These are phyloP conservation scores for Thraustotheca clavata DNA, from an alignment of 352 stramenopile genomes.

Conservation along the genomic window DNA sequence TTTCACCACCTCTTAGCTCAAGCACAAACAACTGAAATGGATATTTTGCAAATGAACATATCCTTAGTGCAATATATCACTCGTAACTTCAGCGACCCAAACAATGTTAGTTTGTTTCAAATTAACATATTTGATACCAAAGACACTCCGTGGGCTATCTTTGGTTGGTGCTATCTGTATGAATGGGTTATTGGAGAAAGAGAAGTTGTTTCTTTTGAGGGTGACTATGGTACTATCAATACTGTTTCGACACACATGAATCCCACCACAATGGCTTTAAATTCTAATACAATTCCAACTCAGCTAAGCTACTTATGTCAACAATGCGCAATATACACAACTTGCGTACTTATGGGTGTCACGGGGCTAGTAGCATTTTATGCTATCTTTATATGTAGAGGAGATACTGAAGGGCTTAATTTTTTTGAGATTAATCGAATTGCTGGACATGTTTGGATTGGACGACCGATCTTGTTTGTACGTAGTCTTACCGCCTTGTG, in stretches of 20 bases:
- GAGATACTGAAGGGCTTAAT: not conserved
- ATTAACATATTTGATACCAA: not conserved
- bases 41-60: not conserved
- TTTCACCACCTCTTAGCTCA: not conserved
- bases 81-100: not conserved
- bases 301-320: not conserved
- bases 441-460: conserved; percentile 3
- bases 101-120: not conserved
- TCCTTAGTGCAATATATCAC: not conserved
- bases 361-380: not conserved
- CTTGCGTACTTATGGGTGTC: not conserved
- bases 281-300: not conserved
- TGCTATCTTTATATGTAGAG: not conserved
- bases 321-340: not conserved
- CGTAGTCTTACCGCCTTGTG: not conserved
- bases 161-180: not conserved
- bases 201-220: conserved; percentile 5
- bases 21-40: not conserved
- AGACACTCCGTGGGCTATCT: not conserved
- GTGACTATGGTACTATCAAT: not conserved
- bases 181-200: not conserved
- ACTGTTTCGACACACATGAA: not conserved
- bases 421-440: conserved; percentile 4
- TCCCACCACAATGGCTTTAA: not conserved
- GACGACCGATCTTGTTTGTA: not conserved